Evolutionary conservation across 768 basidiomycete species (phyloP), one percentile per base, ranked within the genome.

Genomic region (Tulasnella sp.): DNA sequence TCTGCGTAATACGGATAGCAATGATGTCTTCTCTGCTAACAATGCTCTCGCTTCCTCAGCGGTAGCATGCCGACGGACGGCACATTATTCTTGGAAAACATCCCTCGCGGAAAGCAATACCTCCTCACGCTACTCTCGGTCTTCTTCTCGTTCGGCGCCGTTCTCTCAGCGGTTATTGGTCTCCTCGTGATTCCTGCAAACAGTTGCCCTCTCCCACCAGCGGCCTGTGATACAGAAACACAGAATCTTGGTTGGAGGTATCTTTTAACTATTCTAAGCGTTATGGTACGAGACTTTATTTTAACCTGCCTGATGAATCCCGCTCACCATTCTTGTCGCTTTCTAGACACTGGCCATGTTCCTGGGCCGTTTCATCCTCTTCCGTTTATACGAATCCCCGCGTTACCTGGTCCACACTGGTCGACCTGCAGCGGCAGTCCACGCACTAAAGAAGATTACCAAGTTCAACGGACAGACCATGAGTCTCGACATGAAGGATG

Each of bases 11-110:
- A 15, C 24, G 38, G 52, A 44, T 49, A 25, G 49, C 52, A 42
- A 17, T 51, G 11, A 49, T 53, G 12, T n/a, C 44, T 46, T 43
- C 7, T 21, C 22, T 21, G 4, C 17, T 57, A 17, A n/a, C n/a
- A n/a, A n/a, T n/a, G n/a, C n/a, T n/a, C n/a, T n/a, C 53, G 34
- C 8, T 12, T 24, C 21, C 24, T 41, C n/a, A 55, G 92, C 89
- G 85, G 92, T 42, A 85, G 90, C 44, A 94, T 97, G 91, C 93
- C 93, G 0, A 98, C 93, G 0, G 94, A 97, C 64, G 92, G 93
- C 4, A 97, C 92, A 0, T 80, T 94, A 2, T 78, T 92, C 22
- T 76, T 92, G 8, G 94, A 99, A 66, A 92, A 96, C 65, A 83
- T 97, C 75, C 94, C 94, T 2, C 82, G 84, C 63, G 80, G 80